Conservation (phyloP, 2,329 filamentous ascomycete species). For the Ascochyta viciae-villosae region DNA sequence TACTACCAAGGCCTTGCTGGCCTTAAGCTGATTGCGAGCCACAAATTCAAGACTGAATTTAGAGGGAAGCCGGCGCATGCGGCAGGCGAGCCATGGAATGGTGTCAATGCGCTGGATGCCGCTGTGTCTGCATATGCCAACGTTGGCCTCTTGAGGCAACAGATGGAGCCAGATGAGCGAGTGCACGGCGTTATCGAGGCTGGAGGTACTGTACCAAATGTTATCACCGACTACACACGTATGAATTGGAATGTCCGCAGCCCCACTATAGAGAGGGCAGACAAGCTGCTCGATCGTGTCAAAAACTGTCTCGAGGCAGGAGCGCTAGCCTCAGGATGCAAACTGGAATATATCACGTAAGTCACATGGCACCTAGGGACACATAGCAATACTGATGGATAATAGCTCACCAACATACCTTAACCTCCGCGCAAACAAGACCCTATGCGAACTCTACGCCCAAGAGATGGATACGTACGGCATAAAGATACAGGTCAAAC, state of each 20-base stretch:
- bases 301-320: slow-evolving; percentile 42
- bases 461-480: slow-evolving; percentile 54
- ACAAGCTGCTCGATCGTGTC: slow-evolving; percentile 37
- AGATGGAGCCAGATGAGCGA: slow-evolving; percentile 24
- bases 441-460: slow-evolving; percentile 55
- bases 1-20: slow-evolving; percentile 22
- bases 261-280: slow-evolving; percentile 38
- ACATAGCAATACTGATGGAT: neutral
- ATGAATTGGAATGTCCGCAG: slow-evolving; percentile 53
- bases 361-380: slow-evolving; percentile 9
- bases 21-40: slow-evolving; percentile 22
- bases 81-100: slow-evolving; percentile 49
- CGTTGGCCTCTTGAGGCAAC: slow-evolving; percentile 33
- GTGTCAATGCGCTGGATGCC: slow-evolving; percentile 52
- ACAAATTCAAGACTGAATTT: slow-evolving; percentile 33
- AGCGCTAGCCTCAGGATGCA: slow-evolving; percentile 26
- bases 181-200: slow-evolving; percentile 23
- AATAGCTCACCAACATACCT: slow-evolving; percentile 51
- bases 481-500: slow-evolving; percentile 47
- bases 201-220: slow-evolving; percentile 20
- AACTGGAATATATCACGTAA: slow-evolving; percentile 47
- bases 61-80: slow-evolving; percentile 46
- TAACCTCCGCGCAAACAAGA: slow-evolving; percentile 56
- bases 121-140: slow-evolving; percentile 46
- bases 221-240: slow-evolving; percentile 45